Evolutionary conservation across 768 basidiomycete genomes (phyloP).

Genomic region (Tulasnella sp.): DNA sequence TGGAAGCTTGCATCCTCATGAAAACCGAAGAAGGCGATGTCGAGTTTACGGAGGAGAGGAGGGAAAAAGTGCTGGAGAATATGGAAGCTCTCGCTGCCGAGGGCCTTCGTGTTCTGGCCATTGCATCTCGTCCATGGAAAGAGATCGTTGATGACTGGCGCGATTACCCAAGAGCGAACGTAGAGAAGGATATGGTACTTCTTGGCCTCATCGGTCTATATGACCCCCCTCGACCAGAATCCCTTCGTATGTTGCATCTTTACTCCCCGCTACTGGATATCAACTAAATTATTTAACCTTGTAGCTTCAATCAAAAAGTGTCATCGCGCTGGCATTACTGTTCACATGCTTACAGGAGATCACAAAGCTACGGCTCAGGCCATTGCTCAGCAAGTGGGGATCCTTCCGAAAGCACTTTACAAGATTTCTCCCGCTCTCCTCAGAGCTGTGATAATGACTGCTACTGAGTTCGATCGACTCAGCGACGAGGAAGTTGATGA

Average conservation of each 20-base stretch:
- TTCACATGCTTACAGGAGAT: constrained; percentile 31
- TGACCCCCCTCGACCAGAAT: constrained; percentile 5
- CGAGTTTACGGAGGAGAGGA: constrained; percentile 5
- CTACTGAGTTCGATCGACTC: constrained; percentile 11
- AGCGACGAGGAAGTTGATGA: constrained; percentile 12
- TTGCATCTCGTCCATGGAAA: constrained; percentile 22
- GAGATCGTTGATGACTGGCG: neutral
- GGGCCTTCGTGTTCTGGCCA: constrained; percentile 50
- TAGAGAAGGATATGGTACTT: constrained; percentile 24
- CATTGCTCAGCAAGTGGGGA: constrained; percentile 50
- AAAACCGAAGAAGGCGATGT: constrained; percentile 1
- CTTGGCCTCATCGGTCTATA: constrained; percentile 23
- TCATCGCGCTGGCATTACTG: constrained; percentile 19
- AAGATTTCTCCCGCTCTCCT: constrained; percentile 6
- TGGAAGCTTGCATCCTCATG: constrained; percentile 7
- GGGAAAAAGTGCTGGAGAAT: constrained; percentile 4
- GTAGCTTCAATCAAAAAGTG: constrained; percentile 25
- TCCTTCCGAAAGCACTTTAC: constrained; percentile 30
- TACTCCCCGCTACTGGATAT: neutral
- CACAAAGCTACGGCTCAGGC: constrained; percentile 47
- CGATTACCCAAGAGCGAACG: constrained; percentile 4
- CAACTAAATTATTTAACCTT: constrained; percentile 13
- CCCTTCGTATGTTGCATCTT: neutral
- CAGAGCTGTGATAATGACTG: constrained; percentile 8
- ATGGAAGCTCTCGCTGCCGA: constrained; percentile 37